phyloP scores from a whole-genome alignment of 768 basidiomycete genomes.

The Trametes elegans region DNA sequence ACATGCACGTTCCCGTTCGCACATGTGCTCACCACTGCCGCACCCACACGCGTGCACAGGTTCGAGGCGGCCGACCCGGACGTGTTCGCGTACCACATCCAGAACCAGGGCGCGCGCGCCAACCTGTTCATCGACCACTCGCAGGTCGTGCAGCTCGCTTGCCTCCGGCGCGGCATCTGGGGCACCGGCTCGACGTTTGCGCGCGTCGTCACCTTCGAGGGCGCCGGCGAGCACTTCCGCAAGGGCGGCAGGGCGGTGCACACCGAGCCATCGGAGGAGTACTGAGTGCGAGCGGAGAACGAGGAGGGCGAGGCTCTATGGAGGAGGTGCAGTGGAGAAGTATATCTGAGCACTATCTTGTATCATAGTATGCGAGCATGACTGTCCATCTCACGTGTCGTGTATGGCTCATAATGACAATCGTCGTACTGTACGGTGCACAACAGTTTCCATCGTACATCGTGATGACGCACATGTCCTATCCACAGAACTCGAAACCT shows the following conservation, averaged over 20 bases:
- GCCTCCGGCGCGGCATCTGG: constrained; percentile 44
- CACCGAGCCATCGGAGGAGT: constrained; percentile 13
- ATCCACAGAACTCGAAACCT: constrained; percentile 51
- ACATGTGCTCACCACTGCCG: not conserved
- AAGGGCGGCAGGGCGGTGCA: constrained; percentile 14
- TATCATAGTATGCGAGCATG: too few relatives aligned
- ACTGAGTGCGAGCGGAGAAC: too few relatives aligned
- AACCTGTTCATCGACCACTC: constrained; percentile 46
- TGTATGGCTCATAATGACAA: too few relatives aligned
- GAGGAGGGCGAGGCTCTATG: too few relatives aligned
- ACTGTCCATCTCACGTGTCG: too few relatives aligned
- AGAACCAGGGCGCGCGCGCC: constrained; percentile 41
- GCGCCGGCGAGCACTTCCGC: constrained; percentile 16
- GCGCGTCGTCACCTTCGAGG: constrained; percentile 41
- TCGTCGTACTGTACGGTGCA: too few relatives aligned
- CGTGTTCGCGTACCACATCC: constrained; percentile 44
- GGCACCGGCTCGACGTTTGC: constrained; percentile 43
- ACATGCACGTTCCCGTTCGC: too few relatives aligned
- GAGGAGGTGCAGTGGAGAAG: too few relatives aligned
- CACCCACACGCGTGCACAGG: constrained; percentile 15
- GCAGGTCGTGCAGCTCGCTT: constrained; percentile 44
- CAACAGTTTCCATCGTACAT: too few relatives aligned
- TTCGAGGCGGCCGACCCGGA: constrained; percentile 46
- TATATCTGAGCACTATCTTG: too few relatives aligned
- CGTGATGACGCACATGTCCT: constrained; percentile 20